A percentile compares a stretch with the other conserved stretches of the same genome.
Conservation (phyloP, 768 basidiomycete genomes). For the Naganishia onofrii region DNA sequence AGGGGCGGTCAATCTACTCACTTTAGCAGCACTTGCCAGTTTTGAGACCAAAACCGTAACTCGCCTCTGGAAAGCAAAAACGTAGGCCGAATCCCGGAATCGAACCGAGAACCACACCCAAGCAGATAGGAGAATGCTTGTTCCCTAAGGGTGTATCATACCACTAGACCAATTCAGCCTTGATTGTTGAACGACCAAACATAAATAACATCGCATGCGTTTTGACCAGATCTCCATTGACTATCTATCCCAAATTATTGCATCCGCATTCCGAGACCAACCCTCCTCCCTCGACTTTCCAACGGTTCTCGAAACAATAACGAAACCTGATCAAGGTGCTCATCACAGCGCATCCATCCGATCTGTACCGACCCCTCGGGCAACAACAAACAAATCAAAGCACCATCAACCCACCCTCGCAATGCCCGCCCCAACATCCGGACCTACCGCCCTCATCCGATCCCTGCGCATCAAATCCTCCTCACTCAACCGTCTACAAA, state of each 20-base stretch:
- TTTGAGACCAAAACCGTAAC: too few relatives aligned
- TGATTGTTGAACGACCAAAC: background rate
- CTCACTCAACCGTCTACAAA: conserved; percentile 6
- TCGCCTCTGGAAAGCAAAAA: too few relatives aligned
- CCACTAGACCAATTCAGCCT: conserved; percentile 25
- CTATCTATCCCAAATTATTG: too few relatives aligned
- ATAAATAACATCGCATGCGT: too few relatives aligned
- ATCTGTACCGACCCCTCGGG: too few relatives aligned
- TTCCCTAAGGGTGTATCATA: conserved; percentile 25
- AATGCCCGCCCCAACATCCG: background rate
- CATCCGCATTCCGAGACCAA: too few relatives aligned
- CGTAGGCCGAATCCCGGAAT: conserved; percentile 19
- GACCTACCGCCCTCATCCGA: conserved; percentile 11
- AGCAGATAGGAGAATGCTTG: background rate
- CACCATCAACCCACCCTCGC: background rate
- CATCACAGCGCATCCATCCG: background rate
- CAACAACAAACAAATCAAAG: background rate
- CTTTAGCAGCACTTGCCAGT: too few relatives aligned
- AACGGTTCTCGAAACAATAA: background rate
- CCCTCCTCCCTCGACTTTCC: too few relatives aligned
- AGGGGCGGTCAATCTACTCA: too few relatives aligned
- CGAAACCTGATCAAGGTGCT: background rate
- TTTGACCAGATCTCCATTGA: too few relatives aligned
- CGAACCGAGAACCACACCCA: conserved; percentile 27
- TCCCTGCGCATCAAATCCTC: conserved; percentile 16